phyloP scores from a whole-genome alignment of 257 asterid genomes.

The Anisodus tanguticus region DNA sequence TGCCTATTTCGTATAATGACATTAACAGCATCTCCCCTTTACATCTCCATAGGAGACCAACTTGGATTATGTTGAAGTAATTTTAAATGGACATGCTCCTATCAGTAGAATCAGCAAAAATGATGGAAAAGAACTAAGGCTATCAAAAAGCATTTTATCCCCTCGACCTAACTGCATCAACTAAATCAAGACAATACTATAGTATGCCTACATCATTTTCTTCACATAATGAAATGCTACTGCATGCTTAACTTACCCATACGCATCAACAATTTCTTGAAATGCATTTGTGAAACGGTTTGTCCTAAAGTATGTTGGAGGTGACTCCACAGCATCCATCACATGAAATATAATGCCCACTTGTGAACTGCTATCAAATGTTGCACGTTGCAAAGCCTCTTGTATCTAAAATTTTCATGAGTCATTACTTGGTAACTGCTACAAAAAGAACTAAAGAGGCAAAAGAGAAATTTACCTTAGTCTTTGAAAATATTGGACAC shows the following conservation, averaged over 20 bases:
- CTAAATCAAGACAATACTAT: not conserved
- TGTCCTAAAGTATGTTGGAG: conserved; percentile 93
- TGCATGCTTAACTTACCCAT: conserved; percentile 69
- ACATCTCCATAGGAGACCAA: not conserved
- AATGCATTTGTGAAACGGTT: conserved; percentile 76
- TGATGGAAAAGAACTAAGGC: conserved; percentile 7
- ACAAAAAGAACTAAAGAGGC: not conserved
- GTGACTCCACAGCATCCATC: conserved; percentile 84
- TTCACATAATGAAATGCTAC: not conserved
- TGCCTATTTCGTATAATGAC: not conserved
- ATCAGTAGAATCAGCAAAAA: conserved; percentile 3
- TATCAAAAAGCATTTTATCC: not conserved
- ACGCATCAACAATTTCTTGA: conserved; percentile 99
- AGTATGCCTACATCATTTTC: conserved; percentile 12
- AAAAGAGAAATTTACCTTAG: conserved; percentile 52
- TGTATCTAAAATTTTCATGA: conserved; percentile 55
- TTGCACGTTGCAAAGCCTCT: conserved; percentile 91
- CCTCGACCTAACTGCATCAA: conserved; percentile 17
- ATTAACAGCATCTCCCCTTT: not conserved
- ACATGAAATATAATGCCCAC: conserved; percentile 90
- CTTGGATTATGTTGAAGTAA: not conserved
- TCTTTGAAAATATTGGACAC: conserved; percentile 93
- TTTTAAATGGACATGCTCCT: not conserved
- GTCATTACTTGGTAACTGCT: conserved; percentile 30
- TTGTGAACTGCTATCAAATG: conserved; percentile 93